phyloP scores from a whole-genome alignment of 2,329 filamentous ascomycete species.

The Aphanocladium album region DNA sequence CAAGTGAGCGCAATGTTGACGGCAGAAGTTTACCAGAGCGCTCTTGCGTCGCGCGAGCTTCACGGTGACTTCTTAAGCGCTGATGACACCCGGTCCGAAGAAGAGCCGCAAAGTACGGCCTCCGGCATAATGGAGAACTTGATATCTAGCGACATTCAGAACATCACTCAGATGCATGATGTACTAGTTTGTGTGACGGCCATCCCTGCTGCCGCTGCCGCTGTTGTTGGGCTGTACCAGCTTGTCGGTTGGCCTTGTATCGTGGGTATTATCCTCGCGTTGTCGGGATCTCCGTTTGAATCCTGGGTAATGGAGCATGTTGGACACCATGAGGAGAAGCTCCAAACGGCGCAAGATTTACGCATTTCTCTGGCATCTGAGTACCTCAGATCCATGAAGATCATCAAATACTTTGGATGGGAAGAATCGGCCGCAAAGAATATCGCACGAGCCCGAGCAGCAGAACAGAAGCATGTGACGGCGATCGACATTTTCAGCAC shows the following conservation, averaged over 20 bases:
- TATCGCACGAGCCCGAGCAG: conserved; percentile 42
- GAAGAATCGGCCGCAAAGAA: conserved; percentile 47
- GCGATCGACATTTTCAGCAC: conserved; percentile 43
- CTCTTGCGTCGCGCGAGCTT: conserved; percentile 5
- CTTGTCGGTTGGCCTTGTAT: conserved; percentile 52
- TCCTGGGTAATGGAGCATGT: conserved; percentile 42
- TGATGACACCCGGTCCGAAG: neutral
- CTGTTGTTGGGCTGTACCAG: conserved; percentile 47
- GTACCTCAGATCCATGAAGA: conserved; percentile 52
- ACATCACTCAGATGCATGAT: conserved; percentile 47
- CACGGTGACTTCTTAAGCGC: neutral
- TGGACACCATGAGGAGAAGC: conserved; percentile 44
- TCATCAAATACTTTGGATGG: conserved; percentile 59
- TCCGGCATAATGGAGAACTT: conserved; percentile 51
- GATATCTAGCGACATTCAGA: conserved; percentile 54
- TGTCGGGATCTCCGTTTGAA: conserved; percentile 44
- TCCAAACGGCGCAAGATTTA: conserved; percentile 50
- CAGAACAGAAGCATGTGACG: conserved; percentile 52
- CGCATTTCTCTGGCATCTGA: conserved; percentile 55
- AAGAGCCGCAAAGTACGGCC: conserved; percentile 32
- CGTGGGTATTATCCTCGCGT: conserved; percentile 43
- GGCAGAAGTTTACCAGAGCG: neutral
- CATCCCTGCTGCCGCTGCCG: conserved; percentile 35
- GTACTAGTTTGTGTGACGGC: conserved; percentile 40
- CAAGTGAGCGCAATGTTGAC: conserved; percentile 40